Base-by-base conservation (phyloP, 805 yeast genomes). In the Kregervanrija pseudodelftensis region DNA sequence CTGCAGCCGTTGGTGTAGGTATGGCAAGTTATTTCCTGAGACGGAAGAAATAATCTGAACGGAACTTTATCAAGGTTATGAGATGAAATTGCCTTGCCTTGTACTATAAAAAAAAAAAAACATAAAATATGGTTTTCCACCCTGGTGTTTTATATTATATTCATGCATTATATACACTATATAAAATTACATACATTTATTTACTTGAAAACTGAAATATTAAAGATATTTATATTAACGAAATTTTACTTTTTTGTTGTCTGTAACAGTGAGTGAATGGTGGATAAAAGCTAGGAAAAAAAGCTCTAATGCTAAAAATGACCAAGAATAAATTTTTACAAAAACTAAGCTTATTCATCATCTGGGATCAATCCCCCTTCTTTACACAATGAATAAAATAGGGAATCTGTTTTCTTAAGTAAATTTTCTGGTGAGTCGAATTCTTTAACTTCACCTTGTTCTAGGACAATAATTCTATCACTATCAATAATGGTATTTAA, bases 401-500 rank as follows among this genome's bases (percentile, higher is more conserved):
- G 63, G 4, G 93, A 80, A 9, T 77, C 76, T 53, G 73, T 72
- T 49, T 82, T 73, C 53, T 79, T 73, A 57, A 91, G 70, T 52
- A 91, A 71, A 40, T 75, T 76, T 30, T 62, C 70, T 2, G 95
- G 93, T 0, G 82, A 66, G 56, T 84, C 95, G 59, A 84, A 85
- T 59, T 85, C 95, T 9, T 79, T 81, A 36, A 85, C 82, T 52
- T 70, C 67, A 49, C 95, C 95, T 49, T 78, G 73, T 51, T 85
- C 93, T 52, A 85, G 69, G 1, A 85, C 93, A 46, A 85, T 72
- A 39, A 85, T 85, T 49, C 78, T 69, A 59, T 85, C 95, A 47
- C 87, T 81, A 56, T 85, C 93, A 73, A 85, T 75, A 51, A 85
- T 84, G 2, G 95, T 85, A 61, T 85, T 82, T 56, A 85, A 68